Base-by-base conservation (phyloP, 371 early-diverging fungal species). In the Syncephalastrum racemosum region DNA sequence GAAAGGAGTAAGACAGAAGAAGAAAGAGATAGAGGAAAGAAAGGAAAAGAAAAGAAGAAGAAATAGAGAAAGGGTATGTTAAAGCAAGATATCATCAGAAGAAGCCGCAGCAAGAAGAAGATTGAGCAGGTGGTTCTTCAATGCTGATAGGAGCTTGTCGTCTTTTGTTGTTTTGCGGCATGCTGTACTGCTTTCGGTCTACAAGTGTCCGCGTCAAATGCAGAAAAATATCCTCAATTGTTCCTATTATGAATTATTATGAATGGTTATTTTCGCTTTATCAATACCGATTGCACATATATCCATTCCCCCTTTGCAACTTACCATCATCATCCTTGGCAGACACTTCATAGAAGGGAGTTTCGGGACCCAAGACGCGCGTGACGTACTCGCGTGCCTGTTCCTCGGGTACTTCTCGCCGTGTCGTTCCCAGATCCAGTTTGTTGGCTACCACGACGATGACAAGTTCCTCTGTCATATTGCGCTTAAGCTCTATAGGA, bases 401-500 rank as follows among this genome's bases (percentile, higher is more conserved):
- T 55, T 82, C 74, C 42, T 77, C 75, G 41, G 79, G 68, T 12
- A 88, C 84, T 55, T 81, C 81, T 63, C 86, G 77, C 58, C 71
- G 77, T 53, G 75, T 50, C 45, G 77, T 49, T 59, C 81, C 85
- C 62, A 90, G 72, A 73, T 90, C 91, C 62, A 79, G 70, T 69
- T 90, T 90, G 70, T 87, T 89, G 51, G 89, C 91, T 16, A 88
- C 89, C 19, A 90, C 82, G 43, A 88, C 84, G 50, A 88, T 80
- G 49, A 89, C 88, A 74, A 83, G 65, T 54, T 62, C 75, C 31
- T 87, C 88, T 27, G 83, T 81, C 80, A 87, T 87, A 51, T 89
- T 89, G 58, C 83, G 74, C 65, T 83, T 80, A 31, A 89, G 78
- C 60, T 89, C 89, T 83, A 70, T 49, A 50, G 10, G 31, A 42